These are phyloP conservation scores for Sordaria brevicollis DNA, from an alignment of 495 filamentous ascomycete species.

Conservation along the genomic window DNA sequence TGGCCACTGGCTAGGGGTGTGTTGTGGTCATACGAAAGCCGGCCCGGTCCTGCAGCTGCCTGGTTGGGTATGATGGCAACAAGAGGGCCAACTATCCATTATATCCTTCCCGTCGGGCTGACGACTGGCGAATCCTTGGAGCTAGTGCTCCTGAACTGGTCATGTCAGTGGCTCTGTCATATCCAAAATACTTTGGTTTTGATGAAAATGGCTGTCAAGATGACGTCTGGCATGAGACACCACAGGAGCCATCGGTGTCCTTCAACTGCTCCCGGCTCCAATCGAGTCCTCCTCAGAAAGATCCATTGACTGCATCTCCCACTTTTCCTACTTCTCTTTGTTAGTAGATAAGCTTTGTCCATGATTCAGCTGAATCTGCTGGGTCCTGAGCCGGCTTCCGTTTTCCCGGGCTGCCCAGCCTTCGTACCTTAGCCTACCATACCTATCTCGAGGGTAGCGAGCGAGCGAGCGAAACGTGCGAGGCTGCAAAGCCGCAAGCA, in stretches of 20 bases:
- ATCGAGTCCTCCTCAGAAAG: no score
- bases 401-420: neutral
- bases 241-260: no score
- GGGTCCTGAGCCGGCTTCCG: neutral
- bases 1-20: neutral
- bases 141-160: no score
- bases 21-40: neutral
- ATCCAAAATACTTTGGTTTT: no score
- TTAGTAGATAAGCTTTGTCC: neutral
- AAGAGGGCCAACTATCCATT: neutral
- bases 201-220: no score
- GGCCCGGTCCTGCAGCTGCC: neutral
- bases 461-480: neutral
- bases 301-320: no score
- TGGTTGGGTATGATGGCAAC: neutral
- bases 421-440: neutral
- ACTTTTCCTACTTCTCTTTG: neutral
- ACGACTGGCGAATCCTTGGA: no score
- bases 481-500: neutral
- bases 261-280: no score
- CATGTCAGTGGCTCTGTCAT: no score
- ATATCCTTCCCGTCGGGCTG: no score
- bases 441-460: neutral
- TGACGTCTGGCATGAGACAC: no score
- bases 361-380: neutral